phyloP scores from a whole-genome alignment of 805 yeast species.

The Debaryomyces hansenii region DNA sequence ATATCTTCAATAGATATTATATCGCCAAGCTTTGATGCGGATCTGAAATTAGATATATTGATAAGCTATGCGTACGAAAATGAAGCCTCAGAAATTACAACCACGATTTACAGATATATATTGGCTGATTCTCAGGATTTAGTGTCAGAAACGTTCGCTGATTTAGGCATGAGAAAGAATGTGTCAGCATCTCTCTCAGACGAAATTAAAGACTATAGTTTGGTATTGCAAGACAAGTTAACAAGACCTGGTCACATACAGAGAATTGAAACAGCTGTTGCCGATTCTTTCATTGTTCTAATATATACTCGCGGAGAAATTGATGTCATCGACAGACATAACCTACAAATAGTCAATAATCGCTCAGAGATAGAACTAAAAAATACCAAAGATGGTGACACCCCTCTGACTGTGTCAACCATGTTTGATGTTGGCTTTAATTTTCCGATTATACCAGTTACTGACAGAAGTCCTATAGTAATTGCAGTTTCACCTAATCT shows the following conservation, averaged over 20 bases:
- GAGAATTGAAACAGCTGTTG: constrained; percentile 32
- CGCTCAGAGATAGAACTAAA: background rate
- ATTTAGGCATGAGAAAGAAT: constrained; percentile 26
- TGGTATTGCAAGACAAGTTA: constrained; percentile 29
- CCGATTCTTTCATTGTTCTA: constrained; percentile 42
- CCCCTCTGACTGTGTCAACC: constrained; percentile 37
- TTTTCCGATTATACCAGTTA: constrained; percentile 30
- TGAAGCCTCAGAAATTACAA: constrained; percentile 11
- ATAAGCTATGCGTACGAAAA: constrained; percentile 34
- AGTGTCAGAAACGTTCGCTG: constrained; percentile 30
- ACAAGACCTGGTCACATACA: constrained; percentile 23
- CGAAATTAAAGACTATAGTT: constrained; percentile 3
- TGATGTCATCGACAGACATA: constrained; percentile 43
- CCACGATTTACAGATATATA: constrained; percentile 29
- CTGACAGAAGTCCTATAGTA: constrained; percentile 24
- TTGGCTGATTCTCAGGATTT: constrained; percentile 19
- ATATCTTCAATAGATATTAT: constrained; percentile 40
- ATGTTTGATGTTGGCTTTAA: constrained; percentile 56
- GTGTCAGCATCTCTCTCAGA: background rate
- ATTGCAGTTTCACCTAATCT: constrained; percentile 52
- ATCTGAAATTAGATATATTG: constrained; percentile 47
- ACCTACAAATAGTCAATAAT: constrained; percentile 22
- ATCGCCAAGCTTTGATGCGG: constrained; percentile 44
- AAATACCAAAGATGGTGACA: background rate
- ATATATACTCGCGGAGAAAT: constrained; percentile 44